Conservation (phyloP, 2,329 filamentous ascomycete genomes). For the Paramyrothecium roridum region DNA sequence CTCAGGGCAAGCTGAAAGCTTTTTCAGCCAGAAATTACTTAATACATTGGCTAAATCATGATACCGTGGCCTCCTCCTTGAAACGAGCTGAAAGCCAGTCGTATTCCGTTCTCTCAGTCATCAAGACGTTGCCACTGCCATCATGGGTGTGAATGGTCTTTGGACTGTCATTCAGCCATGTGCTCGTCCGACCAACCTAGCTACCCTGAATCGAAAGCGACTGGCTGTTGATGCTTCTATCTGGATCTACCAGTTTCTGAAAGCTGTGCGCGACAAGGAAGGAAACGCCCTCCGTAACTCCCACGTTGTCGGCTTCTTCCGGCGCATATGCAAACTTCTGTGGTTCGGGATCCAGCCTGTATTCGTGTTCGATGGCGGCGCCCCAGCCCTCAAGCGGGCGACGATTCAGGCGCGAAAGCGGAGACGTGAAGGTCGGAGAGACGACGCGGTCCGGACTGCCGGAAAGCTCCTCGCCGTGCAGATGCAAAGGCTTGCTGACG, state of each 20-base stretch:
- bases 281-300: constrained; percentile 95
- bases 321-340: constrained; percentile 93
- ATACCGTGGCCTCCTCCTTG: neutral
- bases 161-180: constrained; percentile 96
- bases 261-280: constrained; percentile 97
- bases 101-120: neutral
- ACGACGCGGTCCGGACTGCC: constrained; percentile 90
- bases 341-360: constrained; percentile 96
- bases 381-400: constrained; percentile 84
- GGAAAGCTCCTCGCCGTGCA: constrained; percentile 89
- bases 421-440: constrained; percentile 80
- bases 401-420: constrained; percentile 79
- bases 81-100: neutral
- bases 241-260: constrained; percentile 99
- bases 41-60: neutral
- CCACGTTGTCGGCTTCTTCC: constrained; percentile 96
- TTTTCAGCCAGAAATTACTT: neutral
- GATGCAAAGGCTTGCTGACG: constrained; percentile 87
- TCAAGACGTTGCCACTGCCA: constrained; percentile 7
- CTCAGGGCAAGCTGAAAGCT: neutral
- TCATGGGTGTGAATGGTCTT: constrained; percentile 96
- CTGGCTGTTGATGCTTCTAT: constrained; percentile 97
- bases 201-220: constrained; percentile 92
- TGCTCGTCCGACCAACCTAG: constrained; percentile 91
- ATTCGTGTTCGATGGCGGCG: constrained; percentile 97